Evolutionary conservation across 164 flowering plant genomes (phyloP), one percentile per base, ranked within the genome.

Genomic region (Echeveria elegans): DNA sequence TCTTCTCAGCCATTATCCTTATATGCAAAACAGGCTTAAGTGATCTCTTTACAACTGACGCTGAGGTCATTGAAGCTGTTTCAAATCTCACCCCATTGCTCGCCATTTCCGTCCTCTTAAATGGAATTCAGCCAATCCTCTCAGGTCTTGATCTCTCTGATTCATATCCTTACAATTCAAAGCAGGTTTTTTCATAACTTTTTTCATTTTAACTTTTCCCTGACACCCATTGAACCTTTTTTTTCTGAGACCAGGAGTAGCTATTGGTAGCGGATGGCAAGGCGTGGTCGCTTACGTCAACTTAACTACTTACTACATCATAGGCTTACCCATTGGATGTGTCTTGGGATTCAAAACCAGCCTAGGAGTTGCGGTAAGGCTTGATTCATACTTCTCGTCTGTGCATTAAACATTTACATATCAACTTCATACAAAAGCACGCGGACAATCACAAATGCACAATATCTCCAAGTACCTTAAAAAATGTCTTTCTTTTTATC

Each of bases 231-330:
- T 31, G 21, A 24, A 14, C 48, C 66, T 23, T 30, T 30, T 29
- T 7, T 38, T 19, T 24, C 19, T 28, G 29, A 4, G 23, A 10
- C 19, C 36, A 65, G 67, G 71, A 21, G 71, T 69, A 37, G 71
- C 71, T 4, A 83, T 89, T 70, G 96, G 96, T 23, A 80, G 88
- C 68, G 96, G 96, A 61, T 87, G 96, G 96, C 96, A 89, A 78
- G 85, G 77, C 21, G 67, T 86, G 0, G 96, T 89, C 60, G 96
- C 92, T 29, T 89, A 83, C 72, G 90, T 89, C 31, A 89, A 89
- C 70, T 70, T 89, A 9, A 72, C 77, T 23, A 73, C 83, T 34
- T 89, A 89, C 77, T 89, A 89, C 52, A 6, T 87, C 5, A 82
- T 89, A 65, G 96, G 96, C 65, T 84, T 89, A 26, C 90, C 96